These are phyloP conservation scores for Nematocida displodere DNA, from an alignment of 371 early-diverging fungal genomes.

Conservation along the genomic window DNA sequence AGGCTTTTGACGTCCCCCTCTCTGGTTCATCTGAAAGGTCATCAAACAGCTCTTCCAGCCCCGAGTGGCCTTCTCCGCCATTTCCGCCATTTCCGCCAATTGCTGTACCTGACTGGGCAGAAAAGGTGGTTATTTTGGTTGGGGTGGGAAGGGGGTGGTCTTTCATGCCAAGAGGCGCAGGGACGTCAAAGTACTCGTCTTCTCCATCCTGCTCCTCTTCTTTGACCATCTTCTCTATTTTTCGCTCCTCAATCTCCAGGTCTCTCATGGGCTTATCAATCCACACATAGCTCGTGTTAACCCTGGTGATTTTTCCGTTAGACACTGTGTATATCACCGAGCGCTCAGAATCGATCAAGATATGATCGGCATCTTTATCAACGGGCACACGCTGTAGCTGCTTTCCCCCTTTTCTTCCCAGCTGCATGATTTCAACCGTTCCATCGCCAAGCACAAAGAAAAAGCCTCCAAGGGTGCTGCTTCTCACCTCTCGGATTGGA, in stretches of 20 bases:
- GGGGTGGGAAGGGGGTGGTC: not conserved
- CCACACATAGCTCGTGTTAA: conserved; percentile 29
- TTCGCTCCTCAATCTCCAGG: conserved; percentile 25
- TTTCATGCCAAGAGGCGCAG: conserved; percentile 4
- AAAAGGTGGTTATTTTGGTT: no score
- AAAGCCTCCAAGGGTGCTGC: conserved; percentile 15
- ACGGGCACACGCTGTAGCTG: not conserved
- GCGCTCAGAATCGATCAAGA: conserved; percentile 40
- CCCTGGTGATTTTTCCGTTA: not conserved
- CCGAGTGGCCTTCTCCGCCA: no score
- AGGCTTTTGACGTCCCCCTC: no score
- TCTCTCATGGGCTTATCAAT: conserved; percentile 15
- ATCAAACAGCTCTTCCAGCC: no score
- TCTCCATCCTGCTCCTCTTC: conserved; percentile 13
- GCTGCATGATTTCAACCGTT: conserved; percentile 16
- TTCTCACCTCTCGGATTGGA: conserved; percentile 4
- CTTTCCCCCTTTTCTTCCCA: conserved; percentile 16
- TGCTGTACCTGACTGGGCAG: no score
- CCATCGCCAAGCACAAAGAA: conserved; percentile 29
- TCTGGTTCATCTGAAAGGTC: no score
- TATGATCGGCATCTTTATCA: not conserved
- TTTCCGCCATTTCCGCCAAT: no score
- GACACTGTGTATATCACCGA: conserved; percentile 24
- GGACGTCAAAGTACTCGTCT: conserved; percentile 43
- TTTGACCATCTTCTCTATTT: conserved; percentile 7